These are phyloP conservation scores for Kurtzmaniella quercitrusa DNA, from an alignment of 1,139 yeast genomes.

Conservation along the genomic window DNA sequence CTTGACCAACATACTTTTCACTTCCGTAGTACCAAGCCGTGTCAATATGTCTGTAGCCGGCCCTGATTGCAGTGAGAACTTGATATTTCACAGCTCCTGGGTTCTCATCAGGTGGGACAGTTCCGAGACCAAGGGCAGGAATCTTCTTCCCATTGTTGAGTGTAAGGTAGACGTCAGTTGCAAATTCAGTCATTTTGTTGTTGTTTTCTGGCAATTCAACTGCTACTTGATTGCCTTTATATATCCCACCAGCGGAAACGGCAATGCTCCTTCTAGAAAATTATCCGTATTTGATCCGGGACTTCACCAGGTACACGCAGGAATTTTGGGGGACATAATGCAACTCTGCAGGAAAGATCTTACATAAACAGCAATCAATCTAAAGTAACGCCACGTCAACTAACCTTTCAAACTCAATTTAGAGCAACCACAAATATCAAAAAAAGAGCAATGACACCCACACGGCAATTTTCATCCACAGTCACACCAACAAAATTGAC, in stretches of 20 bases:
- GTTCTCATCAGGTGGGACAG: conserved; percentile 28
- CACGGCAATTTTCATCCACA: too few species aligned
- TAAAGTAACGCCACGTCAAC: too few species aligned
- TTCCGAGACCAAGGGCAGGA: conserved; percentile 40
- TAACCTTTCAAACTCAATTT: too few species aligned
- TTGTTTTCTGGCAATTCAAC: not conserved
- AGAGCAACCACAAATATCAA: too few species aligned
- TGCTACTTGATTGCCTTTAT: not conserved
- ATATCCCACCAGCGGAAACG: not conserved
- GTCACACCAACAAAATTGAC: too few species aligned
- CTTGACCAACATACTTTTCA: conserved; percentile 48
- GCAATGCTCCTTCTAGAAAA: conserved; percentile 24
- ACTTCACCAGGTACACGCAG: not conserved
- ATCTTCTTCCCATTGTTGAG: conserved; percentile 30
- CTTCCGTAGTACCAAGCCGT: conserved; percentile 48
- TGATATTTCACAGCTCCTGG: conserved; percentile 31
- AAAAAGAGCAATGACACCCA: too few species aligned
- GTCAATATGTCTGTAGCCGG: conserved; percentile 40
- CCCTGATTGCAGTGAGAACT: conserved; percentile 35
- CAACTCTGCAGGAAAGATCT: too few species aligned
- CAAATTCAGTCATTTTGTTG: conserved; percentile 9
- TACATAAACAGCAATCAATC: too few species aligned
- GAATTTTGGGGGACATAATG: not conserved
- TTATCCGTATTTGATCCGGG: not conserved
- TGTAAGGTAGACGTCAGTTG: conserved; percentile 18